Base-by-base conservation (phyloP, 2,329 filamentous ascomycete species). In the Calonectria crousiana region DNA sequence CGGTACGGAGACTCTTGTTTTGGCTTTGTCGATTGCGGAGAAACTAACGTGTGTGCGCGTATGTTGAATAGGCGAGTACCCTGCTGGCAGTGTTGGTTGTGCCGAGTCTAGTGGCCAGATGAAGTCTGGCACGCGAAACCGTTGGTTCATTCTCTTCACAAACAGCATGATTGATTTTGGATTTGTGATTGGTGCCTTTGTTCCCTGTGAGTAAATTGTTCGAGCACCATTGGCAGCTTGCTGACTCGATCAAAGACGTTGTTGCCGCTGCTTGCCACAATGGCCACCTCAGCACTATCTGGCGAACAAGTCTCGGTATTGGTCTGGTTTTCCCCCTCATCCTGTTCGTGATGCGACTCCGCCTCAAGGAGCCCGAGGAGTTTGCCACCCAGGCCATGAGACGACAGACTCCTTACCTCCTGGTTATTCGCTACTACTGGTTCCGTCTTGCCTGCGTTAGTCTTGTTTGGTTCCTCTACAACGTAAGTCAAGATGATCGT, bases 111-210 rank as follows among this genome's bases (percentile, higher is more conserved):
- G 93, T 0, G 94, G 95, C 28, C 95, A 97, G 82, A 88, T 98
- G 73, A 95, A 95, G 83, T 84, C 86, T 20, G 96, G 96, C 14
- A 93, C 93, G 20, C 89, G 96, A n/a, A 96, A 98, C 82, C 89
- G 94, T 49, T 98, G 95, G 95, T 98, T 96, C 82, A 95, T 96
- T 79, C 88, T 98, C 77, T 97, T 97, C 84, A 98, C 95, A 60
- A 97, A 97, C 84, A 92, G 94, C 30, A 94, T 95, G 88, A 97
- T 98, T 74, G 95, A 97, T 82, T 90, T 85, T 81, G 95, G 95
- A 0, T 98, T 97, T 77, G 94, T 97, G 2, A 88, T 96, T 70
- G 93, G 95, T 11, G 93, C 94, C 0, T 91, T 98, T 75, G 92
- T 97, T 2, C 94, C 95, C 3, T 90, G 85, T 85, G 51, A 74